Evolutionary conservation across 495 filamentous ascomycete genomes (phyloP).

Genomic region (Tuber indicum): DNA sequence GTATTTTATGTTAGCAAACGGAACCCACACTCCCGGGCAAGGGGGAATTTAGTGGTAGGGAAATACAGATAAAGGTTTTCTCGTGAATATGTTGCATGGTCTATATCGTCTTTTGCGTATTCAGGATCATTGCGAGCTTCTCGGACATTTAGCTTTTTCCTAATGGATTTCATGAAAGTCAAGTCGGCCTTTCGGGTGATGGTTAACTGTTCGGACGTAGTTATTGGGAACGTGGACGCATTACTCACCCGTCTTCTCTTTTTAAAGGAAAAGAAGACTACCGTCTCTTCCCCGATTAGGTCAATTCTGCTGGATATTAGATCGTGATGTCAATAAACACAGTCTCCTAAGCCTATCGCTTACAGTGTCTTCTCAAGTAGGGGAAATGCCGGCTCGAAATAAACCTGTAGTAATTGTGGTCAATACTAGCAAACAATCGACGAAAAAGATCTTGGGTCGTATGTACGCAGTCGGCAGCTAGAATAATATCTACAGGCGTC

Average conservation of each 20-base stretch:
- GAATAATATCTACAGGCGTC: constrained; percentile 63
- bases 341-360: constrained; percentile 50
- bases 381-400: constrained; percentile 92
- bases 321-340: constrained; percentile 17
- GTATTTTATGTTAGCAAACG: constrained; percentile 10
- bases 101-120: constrained; percentile 44
- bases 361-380: constrained; percentile 72
- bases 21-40: neutral
- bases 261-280: constrained; percentile 94
- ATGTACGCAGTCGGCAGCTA: constrained; percentile 84
- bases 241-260: constrained; percentile 59
- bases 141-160: constrained; percentile 46
- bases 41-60: neutral
- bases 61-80: constrained; percentile 50
- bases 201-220: constrained; percentile 14
- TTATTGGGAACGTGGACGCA: neutral
- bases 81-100: constrained; percentile 42
- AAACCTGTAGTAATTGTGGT: constrained; percentile 44
- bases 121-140: constrained; percentile 48
- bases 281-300: constrained; percentile 48
- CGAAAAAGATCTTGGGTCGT: neutral
- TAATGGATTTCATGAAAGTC: constrained; percentile 47
- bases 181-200: constrained; percentile 45
- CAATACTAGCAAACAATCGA: neutral
- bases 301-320: constrained; percentile 32